Evolutionary conservation across 176 grass and related monocot species (phyloP), one percentile per base, ranked within the genome.

Genomic region (Puya raimondii): DNA sequence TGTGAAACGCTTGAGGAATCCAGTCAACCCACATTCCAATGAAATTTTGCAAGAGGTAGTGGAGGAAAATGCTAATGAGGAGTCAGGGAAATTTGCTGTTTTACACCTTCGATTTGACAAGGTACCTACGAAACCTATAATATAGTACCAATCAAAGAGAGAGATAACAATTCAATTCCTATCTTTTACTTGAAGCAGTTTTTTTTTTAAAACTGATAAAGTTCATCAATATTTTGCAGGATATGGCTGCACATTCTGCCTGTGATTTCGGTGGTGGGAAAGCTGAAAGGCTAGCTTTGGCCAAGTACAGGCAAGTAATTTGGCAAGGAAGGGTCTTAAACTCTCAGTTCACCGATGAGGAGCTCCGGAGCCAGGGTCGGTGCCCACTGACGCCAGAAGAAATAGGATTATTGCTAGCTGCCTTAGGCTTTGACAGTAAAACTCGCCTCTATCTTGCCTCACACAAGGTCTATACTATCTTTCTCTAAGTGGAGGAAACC

Each of bases 81-180:
- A 5, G 23, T 54, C 70, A 25, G 77, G 82, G 79, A 86, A 90
- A 63, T 97, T 88, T 79, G 86, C 74, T 58, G 94, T 87, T 81
- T 75, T 97, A 67, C 94, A 97, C 76, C 94, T 97, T 65, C 81
- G 89, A 48, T 97, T 97, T 57, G 94, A 97, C 64, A 97, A 97
- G 89, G 89, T 96, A 73, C 77, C 70, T 10, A 42, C 71, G 42
- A 15, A 67, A 64, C 68, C 50, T 69, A 13, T 85, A 14, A 49
- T 68, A n/a, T 9, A 17, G 33, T 66, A 47, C n/a, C 23, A 56
- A 17, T 42, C 33, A 42, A 42, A 42, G 33, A 42, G 33, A 42
- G 33, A 42, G 33, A 42, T 42, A 42, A 42, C 33, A 42, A 42
- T 42, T 42, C 33, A 42, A 20, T 49, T 47, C 65, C 63, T 61